Evolutionary conservation across 306 rosid genomes (phyloP).

Genomic region (Erythrophleum fordii): DNA sequence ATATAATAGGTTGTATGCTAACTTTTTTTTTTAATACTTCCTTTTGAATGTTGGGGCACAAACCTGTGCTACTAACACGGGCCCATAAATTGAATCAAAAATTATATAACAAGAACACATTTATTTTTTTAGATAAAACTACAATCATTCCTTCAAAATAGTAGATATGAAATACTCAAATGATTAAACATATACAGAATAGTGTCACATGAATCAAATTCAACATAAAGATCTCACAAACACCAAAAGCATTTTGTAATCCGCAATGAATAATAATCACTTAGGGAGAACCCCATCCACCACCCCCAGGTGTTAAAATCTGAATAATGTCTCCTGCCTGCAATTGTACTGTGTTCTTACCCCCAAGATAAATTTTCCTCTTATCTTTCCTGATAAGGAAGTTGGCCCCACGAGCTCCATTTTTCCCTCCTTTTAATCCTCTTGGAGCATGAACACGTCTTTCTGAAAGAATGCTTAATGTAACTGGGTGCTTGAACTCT

Average conservation of each 20-base stretch:
- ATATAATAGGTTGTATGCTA: too few relatives aligned
- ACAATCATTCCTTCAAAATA: neutral
- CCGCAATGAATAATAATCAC: neutral
- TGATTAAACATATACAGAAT: neutral
- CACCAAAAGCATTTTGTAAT: neutral
- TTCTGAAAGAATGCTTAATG: conserved; percentile 86
- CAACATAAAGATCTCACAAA: neutral
- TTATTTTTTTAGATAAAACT: neutral
- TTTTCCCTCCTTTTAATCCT: conserved; percentile 81
- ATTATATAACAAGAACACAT: neutral
- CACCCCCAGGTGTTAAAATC: conserved; percentile 93
- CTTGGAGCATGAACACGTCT: conserved; percentile 89
- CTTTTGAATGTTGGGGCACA: too few relatives aligned
- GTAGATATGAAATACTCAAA: neutral
- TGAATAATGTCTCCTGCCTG: conserved; percentile 80
- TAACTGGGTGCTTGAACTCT: conserved; percentile 71
- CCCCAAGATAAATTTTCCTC: conserved; percentile 73
- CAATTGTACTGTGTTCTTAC: conserved; percentile 75
- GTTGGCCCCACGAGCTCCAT: conserved; percentile 83
- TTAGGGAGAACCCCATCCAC: conserved; percentile 78
- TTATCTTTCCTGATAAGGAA: conserved; percentile 69
- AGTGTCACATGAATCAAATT: neutral
- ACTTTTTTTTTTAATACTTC: too few relatives aligned
- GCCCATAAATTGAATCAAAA: too few relatives aligned
- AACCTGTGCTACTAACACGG: too few relatives aligned